These are phyloP conservation scores for Azolla pinnata DNA, from an alignment of 75 land plant species.

Conservation along the genomic window DNA sequence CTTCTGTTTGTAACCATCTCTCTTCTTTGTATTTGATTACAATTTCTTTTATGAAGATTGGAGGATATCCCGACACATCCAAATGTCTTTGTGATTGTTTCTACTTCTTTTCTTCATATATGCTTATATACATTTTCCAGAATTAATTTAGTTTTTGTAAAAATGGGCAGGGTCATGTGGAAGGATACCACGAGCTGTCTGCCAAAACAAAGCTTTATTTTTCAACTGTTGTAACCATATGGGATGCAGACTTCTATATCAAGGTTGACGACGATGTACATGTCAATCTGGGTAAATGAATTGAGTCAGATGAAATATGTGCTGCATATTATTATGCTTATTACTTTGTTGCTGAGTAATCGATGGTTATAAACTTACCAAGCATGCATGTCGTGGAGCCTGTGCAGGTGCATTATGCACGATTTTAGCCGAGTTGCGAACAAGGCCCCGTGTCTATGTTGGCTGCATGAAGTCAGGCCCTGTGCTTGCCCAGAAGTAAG, in stretches of 20 bases:
- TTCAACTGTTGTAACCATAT: conserved; percentile 58
- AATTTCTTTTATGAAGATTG: no score
- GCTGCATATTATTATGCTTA: neutral
- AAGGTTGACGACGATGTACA: conserved; percentile 82
- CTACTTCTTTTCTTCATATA: neutral
- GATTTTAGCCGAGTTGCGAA: conserved; percentile 17
- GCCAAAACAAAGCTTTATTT: conserved; percentile 80
- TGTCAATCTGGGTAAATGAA: conserved; percentile 55
- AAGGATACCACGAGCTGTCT: conserved; percentile 77
- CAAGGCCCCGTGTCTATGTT: conserved; percentile 35
- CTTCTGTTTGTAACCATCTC: no score
- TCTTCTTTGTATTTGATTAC: no score
- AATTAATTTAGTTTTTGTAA: neutral
- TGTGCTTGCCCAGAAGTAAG: conserved; percentile 39
- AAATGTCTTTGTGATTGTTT: neutral
- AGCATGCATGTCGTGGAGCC: no score
- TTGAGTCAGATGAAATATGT: neutral
- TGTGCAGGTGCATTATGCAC: conserved; percentile 22
- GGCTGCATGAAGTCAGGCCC: conserved; percentile 61
- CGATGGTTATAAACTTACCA: no score
- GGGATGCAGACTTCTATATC: conserved; percentile 84
- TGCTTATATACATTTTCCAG: neutral
- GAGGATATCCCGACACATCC: neutral
- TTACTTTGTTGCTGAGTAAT: no score
- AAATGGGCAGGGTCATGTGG: conserved; percentile 57